Conservation (phyloP, 495 filamentous ascomycete genomes). For the Achaetomiella virescens region DNA sequence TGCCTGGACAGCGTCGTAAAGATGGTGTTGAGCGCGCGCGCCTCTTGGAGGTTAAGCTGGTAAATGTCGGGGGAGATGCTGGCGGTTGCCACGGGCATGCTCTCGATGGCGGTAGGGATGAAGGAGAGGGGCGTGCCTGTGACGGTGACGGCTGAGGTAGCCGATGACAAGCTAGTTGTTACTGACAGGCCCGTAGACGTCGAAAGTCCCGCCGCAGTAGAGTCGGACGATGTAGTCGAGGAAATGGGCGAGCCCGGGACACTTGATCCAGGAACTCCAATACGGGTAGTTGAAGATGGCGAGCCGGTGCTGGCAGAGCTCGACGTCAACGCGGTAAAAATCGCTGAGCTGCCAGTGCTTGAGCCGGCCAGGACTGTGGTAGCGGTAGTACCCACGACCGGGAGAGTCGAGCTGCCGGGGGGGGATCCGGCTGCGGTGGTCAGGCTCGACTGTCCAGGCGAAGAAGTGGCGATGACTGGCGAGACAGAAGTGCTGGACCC, state of each 20-base stretch:
- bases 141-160: neutral
- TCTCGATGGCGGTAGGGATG: slow-evolving; percentile 36
- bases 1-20: slow-evolving; percentile 34
- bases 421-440: no score
- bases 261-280: neutral
- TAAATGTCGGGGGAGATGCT: slow-evolving; percentile 33
- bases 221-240: neutral
- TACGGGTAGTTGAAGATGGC: neutral
- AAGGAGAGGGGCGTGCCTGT: slow-evolving; percentile 26
- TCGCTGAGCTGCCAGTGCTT: no score
- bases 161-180: neutral
- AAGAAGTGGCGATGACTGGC: no score
- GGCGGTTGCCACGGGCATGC: slow-evolving; percentile 25
- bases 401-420: no score
- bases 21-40: slow-evolving; percentile 33
- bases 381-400: no score
- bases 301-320: neutral
- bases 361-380: no score
- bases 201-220: neutral
- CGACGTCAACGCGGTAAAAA: neutral
- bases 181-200: neutral
- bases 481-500: neutral
- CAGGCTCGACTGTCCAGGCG: no score
- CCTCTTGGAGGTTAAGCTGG: slow-evolving; percentile 31
- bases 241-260: neutral